Percentiles rank a stretch among this genome's conserved stretches.
Evolutionary conservation across 495 filamentous ascomycete genomes (phyloP).

Genomic region (Apiosordaria backusii): DNA sequence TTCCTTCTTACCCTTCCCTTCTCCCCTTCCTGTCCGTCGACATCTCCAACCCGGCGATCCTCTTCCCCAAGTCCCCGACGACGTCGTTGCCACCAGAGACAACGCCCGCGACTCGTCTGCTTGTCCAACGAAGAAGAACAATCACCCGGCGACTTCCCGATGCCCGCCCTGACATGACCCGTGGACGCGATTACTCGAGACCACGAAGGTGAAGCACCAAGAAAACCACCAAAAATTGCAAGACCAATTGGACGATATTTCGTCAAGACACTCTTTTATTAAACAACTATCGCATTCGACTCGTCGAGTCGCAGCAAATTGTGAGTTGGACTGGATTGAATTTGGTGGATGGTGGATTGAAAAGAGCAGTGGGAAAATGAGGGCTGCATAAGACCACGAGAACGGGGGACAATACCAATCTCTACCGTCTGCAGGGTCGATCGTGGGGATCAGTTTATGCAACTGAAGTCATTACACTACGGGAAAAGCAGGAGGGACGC

Average conservation of each 20-base stretch:
- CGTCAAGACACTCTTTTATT: constrained; percentile 49
- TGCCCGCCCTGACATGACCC: constrained; percentile 36
- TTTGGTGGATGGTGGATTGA: constrained; percentile 4
- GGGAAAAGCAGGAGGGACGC: background rate
- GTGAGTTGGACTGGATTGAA: constrained; percentile 19
- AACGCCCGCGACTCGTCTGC: constrained; percentile 31
- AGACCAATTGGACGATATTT: constrained; percentile 30
- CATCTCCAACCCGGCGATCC: constrained; percentile 27
- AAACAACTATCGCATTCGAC: constrained; percentile 19
- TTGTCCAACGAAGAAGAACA: constrained; percentile 17
- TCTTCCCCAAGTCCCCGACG: constrained; percentile 22
- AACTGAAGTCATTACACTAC: constrained; percentile 8
- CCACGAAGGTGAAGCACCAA: constrained; percentile 27
- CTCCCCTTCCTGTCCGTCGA: constrained; percentile 20
- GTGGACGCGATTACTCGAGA: constrained; percentile 26
- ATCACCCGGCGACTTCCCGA: constrained; percentile 26
- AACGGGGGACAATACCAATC: background rate
- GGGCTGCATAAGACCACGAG: constrained; percentile 3
- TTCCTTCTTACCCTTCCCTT: constrained; percentile 23
- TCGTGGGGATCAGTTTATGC: constrained; percentile 38
- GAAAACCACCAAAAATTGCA: constrained; percentile 6
- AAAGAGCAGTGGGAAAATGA: background rate
- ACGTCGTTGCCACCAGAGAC: constrained; percentile 29
- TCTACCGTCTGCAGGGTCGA: constrained; percentile 20
- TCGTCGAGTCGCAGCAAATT: constrained; percentile 14